Base-by-base conservation (phyloP, 2,329 filamentous ascomycete genomes). In the Biscogniauxia sp. region DNA sequence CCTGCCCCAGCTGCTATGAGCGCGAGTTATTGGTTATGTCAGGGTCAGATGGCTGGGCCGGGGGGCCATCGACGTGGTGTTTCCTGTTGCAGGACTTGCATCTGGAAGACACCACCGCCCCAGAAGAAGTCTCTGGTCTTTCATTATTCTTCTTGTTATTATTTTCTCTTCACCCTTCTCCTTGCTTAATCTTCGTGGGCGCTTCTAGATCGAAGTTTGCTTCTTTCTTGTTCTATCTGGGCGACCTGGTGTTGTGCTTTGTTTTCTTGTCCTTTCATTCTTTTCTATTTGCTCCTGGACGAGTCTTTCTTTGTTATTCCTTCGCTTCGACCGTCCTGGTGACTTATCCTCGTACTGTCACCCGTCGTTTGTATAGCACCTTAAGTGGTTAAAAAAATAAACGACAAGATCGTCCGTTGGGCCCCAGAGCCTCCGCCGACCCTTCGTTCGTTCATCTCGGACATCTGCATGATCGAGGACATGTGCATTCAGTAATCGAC, bases 161-260 rank as follows among this genome's bases (percentile, higher is more conserved):
- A 51, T 65, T 57, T 57, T 51, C 64, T 59, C 58, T 64, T 53
- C 54, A 59, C 41, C 56, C 51, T 49, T 66, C 60, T 56, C 64
- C 51, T 60, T 67, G 55, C 53, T 60, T 50, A 32, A 63, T 61
- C 49, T 17, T 45, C 37, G n/a, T n/a, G 3, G 17, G 37, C 37
- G 61, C 68, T 68, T 68, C 65, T 70, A 55, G 67, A 69, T 61
- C 53, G 65, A 57, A 72, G 72, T 55, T 62, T 68, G 57, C 56
- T 64, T 61, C 26, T 25, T 51, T 58, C 59, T 62, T 66, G 57
- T 56, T 59, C 60, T 64, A 55, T 56, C 62, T 56, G 60, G 28
- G 56, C 65, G 61, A 64, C 58, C 58, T 62, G 51, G 49, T 55
- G 45, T 41, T 60, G 54, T 51, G n/a, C 19, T 67, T 58, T n/a